phyloP scores from a whole-genome alignment of 257 asterid genomes.

The Solanum dulcamara region DNA sequence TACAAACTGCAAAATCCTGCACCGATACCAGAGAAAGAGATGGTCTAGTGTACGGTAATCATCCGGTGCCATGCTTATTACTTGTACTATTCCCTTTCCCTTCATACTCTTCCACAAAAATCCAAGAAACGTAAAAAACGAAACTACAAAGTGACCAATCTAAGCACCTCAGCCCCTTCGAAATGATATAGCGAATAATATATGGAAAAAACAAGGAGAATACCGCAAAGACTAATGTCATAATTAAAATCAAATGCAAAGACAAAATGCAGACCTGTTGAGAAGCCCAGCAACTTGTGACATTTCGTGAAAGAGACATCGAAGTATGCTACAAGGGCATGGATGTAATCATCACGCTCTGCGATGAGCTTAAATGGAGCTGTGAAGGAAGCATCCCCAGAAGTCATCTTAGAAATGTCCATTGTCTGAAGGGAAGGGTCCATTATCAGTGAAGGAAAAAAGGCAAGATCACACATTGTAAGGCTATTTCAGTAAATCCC shows the following conservation, averaged over 20 bases:
- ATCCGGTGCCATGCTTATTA: background rate
- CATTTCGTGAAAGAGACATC: conserved; percentile 90
- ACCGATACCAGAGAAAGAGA: background rate
- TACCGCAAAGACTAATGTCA: background rate
- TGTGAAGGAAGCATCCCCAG: conserved; percentile 80
- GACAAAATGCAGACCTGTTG: conserved; percentile 47
- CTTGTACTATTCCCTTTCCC: background rate
- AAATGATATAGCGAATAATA: background rate
- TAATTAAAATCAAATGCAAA: background rate
- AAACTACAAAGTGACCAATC: background rate
- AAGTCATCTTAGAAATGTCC: conserved; percentile 92
- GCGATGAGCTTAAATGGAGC: conserved; percentile 98
- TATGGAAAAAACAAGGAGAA: background rate
- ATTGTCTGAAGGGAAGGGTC: conserved; percentile 43
- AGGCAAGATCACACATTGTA: background rate
- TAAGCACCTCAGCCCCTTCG: background rate
- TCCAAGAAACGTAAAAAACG: background rate
- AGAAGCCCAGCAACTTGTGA: conserved; percentile 81
- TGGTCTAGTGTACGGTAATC: background rate
- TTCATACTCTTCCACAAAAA: background rate
- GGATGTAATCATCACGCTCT: conserved; percentile 85
- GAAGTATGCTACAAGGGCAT: conserved; percentile 90
- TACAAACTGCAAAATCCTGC: background rate
- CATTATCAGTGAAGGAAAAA: background rate
- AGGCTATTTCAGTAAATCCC: background rate